Base-by-base conservation (phyloP, 192 early-diverging fungal species). In the Podila clonocystis region DNA sequence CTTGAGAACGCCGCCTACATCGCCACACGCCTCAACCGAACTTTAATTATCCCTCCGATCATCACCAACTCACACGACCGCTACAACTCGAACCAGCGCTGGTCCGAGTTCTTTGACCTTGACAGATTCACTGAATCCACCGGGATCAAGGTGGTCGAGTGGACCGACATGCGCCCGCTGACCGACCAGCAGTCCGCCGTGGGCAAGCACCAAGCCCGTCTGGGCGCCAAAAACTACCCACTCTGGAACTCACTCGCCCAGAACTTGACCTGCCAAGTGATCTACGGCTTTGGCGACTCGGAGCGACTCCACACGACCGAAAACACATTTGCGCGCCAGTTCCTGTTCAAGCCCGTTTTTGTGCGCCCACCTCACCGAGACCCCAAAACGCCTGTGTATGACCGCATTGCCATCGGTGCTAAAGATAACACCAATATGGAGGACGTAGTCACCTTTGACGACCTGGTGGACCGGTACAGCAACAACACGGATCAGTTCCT, bases 31-130 rank as follows among this genome's bases (percentile, higher is more conserved):
- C 69, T 80, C 9, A 80, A 80, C 24, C 38, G 76, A 34, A 80
- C 76, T 12, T 62, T 80, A 36, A 80, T 80, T 26, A 62, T 80
- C 61, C 70, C 76, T 30, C 76, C 76, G 20, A 63, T 80, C 41
- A 68, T 55, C 20, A 72, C 76, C 50, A 80, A 72, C 24, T 72
- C 70, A 2, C 76, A 80, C 45, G 65, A 80, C 65, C 58, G 57
- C 4, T 5, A 63, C 45, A 72, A 72, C 11, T 64, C 70, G 2
- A 65, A 72, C 45, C 76, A 80, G 24, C 76, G 70, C 15, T 80
- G 76, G 76, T 80, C 76, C 13, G 76, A 80, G 9, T 72, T 68
- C 38, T 59, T 72, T 8, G 69, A 80, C 57, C 52, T 80, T 1
- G 17, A 49, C 8, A 50, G 50, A 28, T 80, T 80, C 76, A 68